Evolutionary conservation across 805 yeast genomes (phyloP), one percentile per base, ranked within the genome.

Genomic region (Clavispora vitiphila): DNA sequence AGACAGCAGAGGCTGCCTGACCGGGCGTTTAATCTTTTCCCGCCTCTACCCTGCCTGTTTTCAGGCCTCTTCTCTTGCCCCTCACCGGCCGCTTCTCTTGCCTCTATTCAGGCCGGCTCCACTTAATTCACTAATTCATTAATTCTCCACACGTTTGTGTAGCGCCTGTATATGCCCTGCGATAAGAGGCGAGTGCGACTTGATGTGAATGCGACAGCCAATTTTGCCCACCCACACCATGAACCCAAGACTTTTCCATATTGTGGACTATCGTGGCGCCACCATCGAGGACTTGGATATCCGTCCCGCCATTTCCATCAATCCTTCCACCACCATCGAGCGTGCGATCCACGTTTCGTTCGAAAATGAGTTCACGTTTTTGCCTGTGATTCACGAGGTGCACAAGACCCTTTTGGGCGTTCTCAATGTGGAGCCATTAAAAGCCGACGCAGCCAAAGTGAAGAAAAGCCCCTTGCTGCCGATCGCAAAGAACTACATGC

Each of bases 211-310:
- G n/a, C n/a, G n/a, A n/a, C n/a, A n/a, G n/a, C n/a, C n/a, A n/a
- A n/a, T n/a, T n/a, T n/a, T n/a, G n/a, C n/a, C n/a, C 18, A 2
- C 18, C n/a, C 23, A 9, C 7, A 6, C 2, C 14, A 37, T 37
- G 39, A 37, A 22, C n/a, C 25, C 39, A 9, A 24, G 24, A 34
- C 49, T 60, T 24, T 65, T 66, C 49, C 64, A 58, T 38, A 50
- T 50, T 19, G 51, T 63, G 34, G 74, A 69, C 54, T 69, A 69
- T 49, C 57, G 74, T 12, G 75, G 75, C 0, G 81, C 83, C 10
- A 75, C 80, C 2, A 71, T 78, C 6, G 83, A 78, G 54, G 83
- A 78, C 50, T 67, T 78, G 45, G 80, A 78, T 54, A 68, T 77
- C 37, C 72, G 73, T 32, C 83, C 83, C 1, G 82, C 82, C 18